A percentile compares a stretch with the other conserved stretches of the same genome.
phyloP scores from a whole-genome alignment of 768 basidiomycete species.

The Leccinum uliginosum region DNA sequence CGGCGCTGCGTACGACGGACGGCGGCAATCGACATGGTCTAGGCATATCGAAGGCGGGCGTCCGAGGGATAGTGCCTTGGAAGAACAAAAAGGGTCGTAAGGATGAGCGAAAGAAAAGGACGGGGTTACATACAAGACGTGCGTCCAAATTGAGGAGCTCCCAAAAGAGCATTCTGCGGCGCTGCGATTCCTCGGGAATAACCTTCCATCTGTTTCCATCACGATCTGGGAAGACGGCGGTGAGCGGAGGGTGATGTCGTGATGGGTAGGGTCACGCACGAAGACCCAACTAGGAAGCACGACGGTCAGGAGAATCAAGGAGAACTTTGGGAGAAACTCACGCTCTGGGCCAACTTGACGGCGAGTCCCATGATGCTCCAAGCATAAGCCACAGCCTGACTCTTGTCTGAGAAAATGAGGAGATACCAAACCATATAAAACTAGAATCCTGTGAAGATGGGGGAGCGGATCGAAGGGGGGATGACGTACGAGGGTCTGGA shows the following conservation, averaged over 20 bases:
- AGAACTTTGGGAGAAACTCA: constrained; percentile 33
- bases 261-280: constrained; percentile 42
- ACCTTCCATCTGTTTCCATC: constrained; percentile 59
- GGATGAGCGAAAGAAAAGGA: constrained; percentile 13
- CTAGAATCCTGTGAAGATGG: constrained; percentile 37
- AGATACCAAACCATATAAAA: constrained; percentile 78
- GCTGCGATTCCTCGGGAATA: constrained; percentile 70
- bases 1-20: constrained; percentile 31
- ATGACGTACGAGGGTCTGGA: constrained; percentile 56
- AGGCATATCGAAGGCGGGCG: constrained; percentile 67
- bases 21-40: constrained; percentile 59
- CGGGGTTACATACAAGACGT: constrained; percentile 51
- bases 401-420: constrained; percentile 69
- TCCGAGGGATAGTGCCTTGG: constrained; percentile 63
- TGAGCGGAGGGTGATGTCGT: constrained; percentile 16
- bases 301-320: constrained; percentile 4
- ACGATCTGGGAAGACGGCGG: constrained; percentile 47
- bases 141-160: constrained; percentile 66
- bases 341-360: constrained; percentile 68
- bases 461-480: background rate
- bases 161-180: constrained; percentile 68
- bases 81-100: constrained; percentile 6
- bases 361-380: constrained; percentile 77
- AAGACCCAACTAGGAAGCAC: constrained; percentile 50
- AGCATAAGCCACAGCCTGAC: constrained; percentile 66